phyloP scores from a whole-genome alignment of 257 asterid genomes.

The Scutellaria baicalensis region DNA sequence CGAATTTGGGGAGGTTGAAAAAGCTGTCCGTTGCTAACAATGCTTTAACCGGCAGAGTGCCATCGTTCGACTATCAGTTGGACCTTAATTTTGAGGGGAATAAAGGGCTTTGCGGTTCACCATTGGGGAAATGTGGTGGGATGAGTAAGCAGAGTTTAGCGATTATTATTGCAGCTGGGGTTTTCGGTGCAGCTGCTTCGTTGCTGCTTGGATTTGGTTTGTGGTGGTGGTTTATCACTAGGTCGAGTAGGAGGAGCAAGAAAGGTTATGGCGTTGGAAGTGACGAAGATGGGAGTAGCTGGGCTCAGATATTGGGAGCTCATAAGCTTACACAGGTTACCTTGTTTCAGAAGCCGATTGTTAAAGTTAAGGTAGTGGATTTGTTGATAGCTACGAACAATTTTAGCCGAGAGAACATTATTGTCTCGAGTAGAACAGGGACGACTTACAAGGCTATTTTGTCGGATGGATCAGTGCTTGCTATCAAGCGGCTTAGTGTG shows the following conservation, averaged over 20 bases:
- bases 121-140: constrained; percentile 73
- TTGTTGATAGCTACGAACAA: constrained; percentile 60
- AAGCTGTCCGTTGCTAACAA: constrained; percentile 58
- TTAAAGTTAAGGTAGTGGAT: constrained; percentile 79
- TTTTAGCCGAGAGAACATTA: constrained; percentile 45
- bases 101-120: constrained; percentile 62
- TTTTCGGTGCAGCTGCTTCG: constrained; percentile 79
- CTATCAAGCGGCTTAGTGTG: constrained; percentile 52
- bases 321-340: constrained; percentile 76
- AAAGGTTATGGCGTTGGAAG: constrained; percentile 48
- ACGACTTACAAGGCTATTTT: constrained; percentile 72
- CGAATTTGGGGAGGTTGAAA: constrained; percentile 56
- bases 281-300: constrained; percentile 44
- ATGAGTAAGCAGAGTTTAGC: constrained; percentile 65
- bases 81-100: constrained; percentile 46
- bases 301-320: constrained; percentile 61
- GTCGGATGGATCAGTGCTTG: constrained; percentile 76
- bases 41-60: constrained; percentile 63
- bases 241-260: constrained; percentile 48
- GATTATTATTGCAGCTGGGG: constrained; percentile 83
- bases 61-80: constrained; percentile 33
- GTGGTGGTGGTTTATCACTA: constrained; percentile 71
- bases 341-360: constrained; percentile 81
- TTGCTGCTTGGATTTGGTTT: constrained; percentile 67
- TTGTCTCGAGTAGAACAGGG: constrained; percentile 70